Evolutionary conservation across 768 basidiomycete genomes (phyloP), one percentile per base, ranked within the genome.

Genomic region (Pisolithus marmoratus): DNA sequence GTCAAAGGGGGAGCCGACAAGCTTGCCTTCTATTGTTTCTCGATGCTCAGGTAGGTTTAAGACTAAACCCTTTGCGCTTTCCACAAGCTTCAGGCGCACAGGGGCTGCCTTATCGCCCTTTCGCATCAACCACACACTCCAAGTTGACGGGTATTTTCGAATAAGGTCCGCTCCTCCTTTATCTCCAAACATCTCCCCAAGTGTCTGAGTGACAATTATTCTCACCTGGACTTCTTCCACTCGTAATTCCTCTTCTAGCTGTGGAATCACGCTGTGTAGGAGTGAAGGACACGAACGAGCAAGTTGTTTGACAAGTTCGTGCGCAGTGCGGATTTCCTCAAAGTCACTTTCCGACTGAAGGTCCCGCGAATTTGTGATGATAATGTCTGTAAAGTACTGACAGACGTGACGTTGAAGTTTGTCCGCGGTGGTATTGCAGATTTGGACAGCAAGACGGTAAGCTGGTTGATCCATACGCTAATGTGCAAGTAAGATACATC

Each of bases 301-400:
- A 5, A 98, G 76, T 17, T 82, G 83, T 61, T 88, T 85, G 70
- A 98, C 85, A 57, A 96, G 87, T 34, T 83, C 79, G 67, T 97
- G 95, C 3, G 91, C 86, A 4, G 75, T 76, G 54, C 82, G 78
- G 47, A 92, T 83, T 53, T 90, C 83, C 31, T 79, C 76, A 52
- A 78, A 76, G 52, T 86, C 80, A 11, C 84, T 77, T 5, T 72
- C 74, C 8, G 63, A 49, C 46, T 87, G 85, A 12, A 85, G 80
- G 37, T 72, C 70, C 38, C 72, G 71, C 36, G 81, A 73, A 54
- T 75, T 74, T 14, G 74, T 73, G 43, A 84, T 78, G 60, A 94
- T 88, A 54, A 90, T 84, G 60, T 96, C 94, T 22, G 90, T 87
- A 64, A 99, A 96, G 70, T 97, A 94, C 59, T 89, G 84, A 63